Evolutionary conservation across 352 stramenopile genomes (phyloP).

Genomic region (Phytophthora capsici): DNA sequence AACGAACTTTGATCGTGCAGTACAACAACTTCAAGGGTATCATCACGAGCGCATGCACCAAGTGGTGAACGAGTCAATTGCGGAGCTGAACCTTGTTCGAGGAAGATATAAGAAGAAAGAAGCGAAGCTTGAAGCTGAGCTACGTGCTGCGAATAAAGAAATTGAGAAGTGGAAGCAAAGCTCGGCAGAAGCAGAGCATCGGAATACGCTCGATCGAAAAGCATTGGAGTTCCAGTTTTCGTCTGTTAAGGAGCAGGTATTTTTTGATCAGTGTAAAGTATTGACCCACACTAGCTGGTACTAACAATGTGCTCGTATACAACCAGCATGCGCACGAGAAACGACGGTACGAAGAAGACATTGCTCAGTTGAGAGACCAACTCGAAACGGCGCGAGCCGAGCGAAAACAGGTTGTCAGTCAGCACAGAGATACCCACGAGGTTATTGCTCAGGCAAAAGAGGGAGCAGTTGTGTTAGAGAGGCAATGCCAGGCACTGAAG

Average conservation of each 20-base stretch:
- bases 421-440: constrained; percentile 31
- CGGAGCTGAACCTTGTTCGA: constrained; percentile 59
- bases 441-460: constrained; percentile 34
- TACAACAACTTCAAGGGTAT: constrained; percentile 58
- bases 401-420: constrained; percentile 24
- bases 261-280: not conserved
- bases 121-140: constrained; percentile 42
- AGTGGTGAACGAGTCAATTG: constrained; percentile 58
- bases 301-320: not conserved
- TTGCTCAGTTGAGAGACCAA: constrained; percentile 19
- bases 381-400: constrained; percentile 21
- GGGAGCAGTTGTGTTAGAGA: constrained; percentile 24
- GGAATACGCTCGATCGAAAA: constrained; percentile 34
- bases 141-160: constrained; percentile 36
- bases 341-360: constrained; percentile 21
- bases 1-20: constrained; percentile 49
- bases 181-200: constrained; percentile 23
- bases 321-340: constrained; percentile 24
- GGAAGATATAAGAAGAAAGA: constrained; percentile 54
- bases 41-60: constrained; percentile 62
- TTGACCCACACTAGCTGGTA: not conserved
- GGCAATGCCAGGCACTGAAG: constrained; percentile 28
- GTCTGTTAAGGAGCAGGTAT: constrained; percentile 15
- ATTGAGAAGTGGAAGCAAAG: constrained; percentile 42
- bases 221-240: constrained; percentile 31